Evolutionary conservation across 1,284 basidiomycete species (phyloP).

Genomic region (Cutaneotrichosporon mucoides): DNA sequence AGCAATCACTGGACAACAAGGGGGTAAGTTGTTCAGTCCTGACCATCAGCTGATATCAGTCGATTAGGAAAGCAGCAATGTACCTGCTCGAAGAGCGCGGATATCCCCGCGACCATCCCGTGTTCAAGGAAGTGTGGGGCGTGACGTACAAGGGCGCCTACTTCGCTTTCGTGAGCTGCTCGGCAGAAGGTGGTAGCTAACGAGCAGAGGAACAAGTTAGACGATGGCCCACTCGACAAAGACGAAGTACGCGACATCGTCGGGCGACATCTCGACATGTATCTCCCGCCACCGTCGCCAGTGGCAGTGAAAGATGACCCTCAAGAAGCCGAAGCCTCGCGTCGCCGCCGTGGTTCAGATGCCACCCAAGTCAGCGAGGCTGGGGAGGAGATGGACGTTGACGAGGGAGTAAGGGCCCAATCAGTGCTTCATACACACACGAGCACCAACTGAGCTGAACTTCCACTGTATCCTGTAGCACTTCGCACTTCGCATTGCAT

Average conservation of each 20-base stretch:
- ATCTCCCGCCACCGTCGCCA: slow-evolving; percentile 29
- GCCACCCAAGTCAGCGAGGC: too few relatives aligned
- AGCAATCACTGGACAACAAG: slow-evolving; percentile 17
- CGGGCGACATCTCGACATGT: slow-evolving; percentile 42
- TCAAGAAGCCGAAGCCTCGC: neutral
- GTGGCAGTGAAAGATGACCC: too few relatives aligned
- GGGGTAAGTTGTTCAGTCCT: slow-evolving; percentile 1
- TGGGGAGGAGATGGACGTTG: too few relatives aligned
- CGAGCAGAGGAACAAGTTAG: slow-evolving; percentile 16
- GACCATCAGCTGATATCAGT: slow-evolving; percentile 16
- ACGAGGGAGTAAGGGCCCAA: too few relatives aligned
- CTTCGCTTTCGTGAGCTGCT: slow-evolving; percentile 45
- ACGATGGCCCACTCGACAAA: slow-evolving; percentile 30
- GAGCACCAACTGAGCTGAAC: too few relatives aligned
- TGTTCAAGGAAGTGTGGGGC: slow-evolving; percentile 45
- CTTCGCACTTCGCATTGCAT: neutral
- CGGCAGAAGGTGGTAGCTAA: too few relatives aligned
- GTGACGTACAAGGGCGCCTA: slow-evolving; percentile 40
- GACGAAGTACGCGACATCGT: slow-evolving; percentile 31
- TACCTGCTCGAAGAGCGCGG: slow-evolving; percentile 33
- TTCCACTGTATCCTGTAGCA: too few relatives aligned
- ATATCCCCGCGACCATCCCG: slow-evolving; percentile 27
- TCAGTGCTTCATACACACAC: too few relatives aligned
- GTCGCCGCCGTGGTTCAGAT: too few relatives aligned
- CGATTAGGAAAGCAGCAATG: slow-evolving; percentile 42